Percentiles rank a stretch among this genome's conserved stretches.
phyloP scores from a whole-genome alignment of 2,329 filamentous ascomycete genomes.

The Trichoderma citrinoviride region DNA sequence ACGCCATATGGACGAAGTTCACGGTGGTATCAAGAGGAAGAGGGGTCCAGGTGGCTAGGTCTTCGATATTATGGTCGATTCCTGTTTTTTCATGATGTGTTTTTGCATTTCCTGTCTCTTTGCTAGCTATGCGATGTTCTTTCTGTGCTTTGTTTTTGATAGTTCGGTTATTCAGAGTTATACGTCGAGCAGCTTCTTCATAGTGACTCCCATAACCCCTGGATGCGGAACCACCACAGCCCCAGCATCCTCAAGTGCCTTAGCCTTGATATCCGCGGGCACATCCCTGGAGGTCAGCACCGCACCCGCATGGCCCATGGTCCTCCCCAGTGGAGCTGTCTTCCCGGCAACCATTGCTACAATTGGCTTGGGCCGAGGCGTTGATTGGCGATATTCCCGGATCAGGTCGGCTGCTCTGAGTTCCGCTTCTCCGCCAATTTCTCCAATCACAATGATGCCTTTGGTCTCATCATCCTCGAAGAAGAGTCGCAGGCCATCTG shows the following conservation, averaged over 20 bases:
- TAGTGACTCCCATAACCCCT: constrained; percentile 37
- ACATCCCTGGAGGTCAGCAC: constrained; percentile 41
- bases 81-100: not conserved
- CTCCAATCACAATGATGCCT: constrained; percentile 69
- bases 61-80: not conserved
- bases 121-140: not conserved
- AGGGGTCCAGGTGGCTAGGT: constrained; percentile 11
- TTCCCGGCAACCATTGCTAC: constrained; percentile 65
- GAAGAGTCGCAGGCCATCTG: constrained; percentile 67
- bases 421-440: constrained; percentile 69
- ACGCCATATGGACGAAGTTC: constrained; percentile 14
- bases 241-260: constrained; percentile 36
- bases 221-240: constrained; percentile 40
- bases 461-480: constrained; percentile 66
- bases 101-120: not conserved
- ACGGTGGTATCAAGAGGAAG: not conserved
- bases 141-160: not conserved
- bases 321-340: constrained; percentile 56
- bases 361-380: constrained; percentile 59
- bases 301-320: constrained; percentile 74
- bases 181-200: constrained; percentile 34
- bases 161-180: not conserved
- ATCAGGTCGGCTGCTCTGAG: constrained; percentile 71
- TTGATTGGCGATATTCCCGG: constrained; percentile 57
- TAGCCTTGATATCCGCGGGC: constrained; percentile 35